Percentiles rank a stretch among this genome's conserved stretches.
These are phyloP conservation scores for Saxispiralis lemnorum DNA, from an alignment of 495 filamentous ascomycete species.

Conservation along the genomic window DNA sequence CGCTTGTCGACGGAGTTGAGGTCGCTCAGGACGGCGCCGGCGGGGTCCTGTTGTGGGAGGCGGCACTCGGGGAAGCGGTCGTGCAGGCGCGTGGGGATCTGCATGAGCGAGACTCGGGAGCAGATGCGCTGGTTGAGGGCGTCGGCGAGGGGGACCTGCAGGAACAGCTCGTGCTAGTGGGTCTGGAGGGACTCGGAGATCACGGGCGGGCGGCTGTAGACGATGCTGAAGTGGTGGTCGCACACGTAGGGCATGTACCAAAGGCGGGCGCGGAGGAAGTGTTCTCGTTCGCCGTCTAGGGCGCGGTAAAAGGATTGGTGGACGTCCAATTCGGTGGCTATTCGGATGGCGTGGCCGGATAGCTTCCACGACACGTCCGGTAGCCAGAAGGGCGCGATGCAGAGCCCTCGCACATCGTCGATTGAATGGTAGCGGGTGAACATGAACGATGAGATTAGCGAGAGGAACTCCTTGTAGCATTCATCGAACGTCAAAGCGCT, in stretches of 20 bases:
- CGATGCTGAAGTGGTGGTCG: conserved; percentile 39
- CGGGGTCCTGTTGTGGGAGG: background rate
- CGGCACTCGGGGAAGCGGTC: conserved; percentile 19
- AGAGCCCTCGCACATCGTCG: conserved; percentile 36
- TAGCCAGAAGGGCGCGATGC: conserved; percentile 39
- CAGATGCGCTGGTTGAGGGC: conserved; percentile 25
- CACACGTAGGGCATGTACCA: conserved; percentile 39
- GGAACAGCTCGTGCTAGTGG: conserved; percentile 21
- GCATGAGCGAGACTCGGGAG: conserved; percentile 25
- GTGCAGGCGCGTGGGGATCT: conserved; percentile 26
- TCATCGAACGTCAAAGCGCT: conserved; percentile 22
- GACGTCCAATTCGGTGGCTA: conserved; percentile 35
- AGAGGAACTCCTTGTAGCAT: conserved; percentile 36
- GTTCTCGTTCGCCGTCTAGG: conserved; percentile 26
- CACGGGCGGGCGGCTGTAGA: conserved; percentile 37
- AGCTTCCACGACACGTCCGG: conserved; percentile 38
- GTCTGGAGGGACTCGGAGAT: conserved; percentile 20
- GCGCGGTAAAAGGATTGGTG: conserved; percentile 34
- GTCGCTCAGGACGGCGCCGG: conserved; percentile 20
- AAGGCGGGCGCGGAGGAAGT: conserved; percentile 25
- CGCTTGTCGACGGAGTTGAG: conserved; percentile 26
- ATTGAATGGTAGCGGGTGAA: conserved; percentile 32
- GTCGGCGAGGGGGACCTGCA: conserved; percentile 20
- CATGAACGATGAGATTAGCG: conserved; percentile 34
- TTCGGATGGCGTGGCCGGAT: conserved; percentile 39